These are phyloP conservation scores for Chlorella variabilis DNA, from an alignment of 163 green algal species.

Conservation along the genomic window DNA sequence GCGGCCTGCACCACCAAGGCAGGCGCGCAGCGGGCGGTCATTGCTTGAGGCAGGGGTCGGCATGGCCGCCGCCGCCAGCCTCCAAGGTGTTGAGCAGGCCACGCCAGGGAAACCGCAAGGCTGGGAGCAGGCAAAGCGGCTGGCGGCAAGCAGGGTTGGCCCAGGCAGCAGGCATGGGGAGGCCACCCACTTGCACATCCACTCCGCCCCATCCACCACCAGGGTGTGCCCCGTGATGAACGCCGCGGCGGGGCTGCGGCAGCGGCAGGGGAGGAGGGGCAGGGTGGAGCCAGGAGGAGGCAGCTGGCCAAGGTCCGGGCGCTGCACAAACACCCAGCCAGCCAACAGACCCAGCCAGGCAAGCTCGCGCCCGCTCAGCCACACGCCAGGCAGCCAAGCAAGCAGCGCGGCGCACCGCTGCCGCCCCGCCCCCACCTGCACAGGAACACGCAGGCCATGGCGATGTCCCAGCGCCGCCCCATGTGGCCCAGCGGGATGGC, in stretches of 20 bases:
- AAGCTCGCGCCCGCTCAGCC: not conserved
- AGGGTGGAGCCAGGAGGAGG: not conserved
- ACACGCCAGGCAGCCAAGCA: not conserved
- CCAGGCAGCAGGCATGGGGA: too few relatives aligned
- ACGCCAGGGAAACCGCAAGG: too few relatives aligned
- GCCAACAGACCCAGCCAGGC: too few relatives aligned
- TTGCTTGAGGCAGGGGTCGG: not conserved
- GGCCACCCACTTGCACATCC: conserved; percentile 68
- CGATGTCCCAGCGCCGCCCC: conserved; percentile 91
- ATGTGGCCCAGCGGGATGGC: conserved; percentile 87
- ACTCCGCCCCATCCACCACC: conserved; percentile 90
- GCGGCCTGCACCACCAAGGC: conserved; percentile 35
- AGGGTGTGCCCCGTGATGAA: conserved; percentile 78
- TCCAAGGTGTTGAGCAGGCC: too few relatives aligned
- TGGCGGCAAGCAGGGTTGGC: too few relatives aligned
- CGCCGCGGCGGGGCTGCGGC: conserved; percentile 11
- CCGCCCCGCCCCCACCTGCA: conserved; percentile 46
- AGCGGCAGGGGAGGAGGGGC: not conserved
- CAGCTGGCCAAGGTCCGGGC: too few relatives aligned
- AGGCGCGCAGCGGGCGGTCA: not conserved
- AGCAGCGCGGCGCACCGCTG: not conserved
- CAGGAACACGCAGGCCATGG: conserved; percentile 87
- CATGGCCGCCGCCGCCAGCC: not conserved
- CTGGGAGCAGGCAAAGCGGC: too few relatives aligned
- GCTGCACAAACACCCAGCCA: too few relatives aligned